Percentiles rank a stretch among this genome's conserved stretches.
Evolutionary conservation across 1,284 basidiomycete genomes (phyloP).

Genomic region (Puccinia triticina): DNA sequence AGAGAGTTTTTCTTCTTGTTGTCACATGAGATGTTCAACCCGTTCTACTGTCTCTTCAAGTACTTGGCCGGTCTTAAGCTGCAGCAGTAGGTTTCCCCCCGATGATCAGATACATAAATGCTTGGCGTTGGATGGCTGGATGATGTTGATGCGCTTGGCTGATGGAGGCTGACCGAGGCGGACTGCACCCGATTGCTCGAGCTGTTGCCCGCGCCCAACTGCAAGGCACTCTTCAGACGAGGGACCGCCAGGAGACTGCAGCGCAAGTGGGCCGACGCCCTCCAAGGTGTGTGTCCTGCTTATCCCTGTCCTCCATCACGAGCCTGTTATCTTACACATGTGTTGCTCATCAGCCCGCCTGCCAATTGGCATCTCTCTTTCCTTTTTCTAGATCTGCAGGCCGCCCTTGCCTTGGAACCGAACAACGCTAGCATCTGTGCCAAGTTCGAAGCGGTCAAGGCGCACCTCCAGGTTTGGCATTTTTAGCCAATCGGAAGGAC

Average conservation of each 20-base stretch:
- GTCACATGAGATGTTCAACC: slow-evolving; percentile 86
- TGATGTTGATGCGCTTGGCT: too few relatives aligned
- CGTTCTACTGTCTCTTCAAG: slow-evolving; percentile 99
- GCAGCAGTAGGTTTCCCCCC: too few relatives aligned
- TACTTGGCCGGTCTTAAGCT: slow-evolving; percentile 94
- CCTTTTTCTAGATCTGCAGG: background rate
- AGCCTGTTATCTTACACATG: too few relatives aligned
- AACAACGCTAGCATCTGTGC: background rate
- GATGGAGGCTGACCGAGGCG: background rate
- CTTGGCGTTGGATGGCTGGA: too few relatives aligned
- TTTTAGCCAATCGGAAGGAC: too few relatives aligned
- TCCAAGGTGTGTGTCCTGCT: too few relatives aligned
- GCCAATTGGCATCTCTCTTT: background rate
- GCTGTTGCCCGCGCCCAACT: background rate
- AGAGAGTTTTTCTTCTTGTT: slow-evolving; percentile 99
- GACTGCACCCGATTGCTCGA: background rate
- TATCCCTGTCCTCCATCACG: too few relatives aligned
- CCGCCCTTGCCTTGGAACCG: background rate
- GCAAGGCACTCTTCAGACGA: slow-evolving; percentile 2
- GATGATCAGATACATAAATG: too few relatives aligned
- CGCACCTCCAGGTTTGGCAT: background rate
- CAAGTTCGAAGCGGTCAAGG: background rate
- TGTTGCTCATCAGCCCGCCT: background rate
- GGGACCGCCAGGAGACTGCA: background rate
- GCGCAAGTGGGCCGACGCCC: background rate